Evolutionary conservation across 116 monocot genomes (phyloP).

Genomic region (Dioscorea cayenensis): DNA sequence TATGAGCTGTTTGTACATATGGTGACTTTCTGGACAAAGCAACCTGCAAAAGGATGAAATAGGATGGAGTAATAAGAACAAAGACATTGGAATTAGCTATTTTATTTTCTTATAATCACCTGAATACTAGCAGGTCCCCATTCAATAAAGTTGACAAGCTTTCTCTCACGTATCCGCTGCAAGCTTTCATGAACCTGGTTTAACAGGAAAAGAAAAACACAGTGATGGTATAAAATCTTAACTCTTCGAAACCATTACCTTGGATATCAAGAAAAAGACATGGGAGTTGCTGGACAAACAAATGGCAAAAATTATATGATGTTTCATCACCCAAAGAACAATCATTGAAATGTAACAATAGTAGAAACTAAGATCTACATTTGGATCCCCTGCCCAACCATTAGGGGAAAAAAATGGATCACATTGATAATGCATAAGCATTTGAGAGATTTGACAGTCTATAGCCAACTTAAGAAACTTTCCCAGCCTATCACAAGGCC

Average conservation of each 20-base stretch:
- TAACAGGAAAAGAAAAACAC: neutral
- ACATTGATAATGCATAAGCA: no score
- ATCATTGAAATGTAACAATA: neutral
- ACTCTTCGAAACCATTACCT: neutral
- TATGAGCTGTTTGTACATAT: slow-evolving; percentile 94
- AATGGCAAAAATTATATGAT: neutral
- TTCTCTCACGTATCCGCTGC: slow-evolving; percentile 96
- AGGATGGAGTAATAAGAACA: neutral
- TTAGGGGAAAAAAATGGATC: no score
- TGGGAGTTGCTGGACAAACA: neutral
- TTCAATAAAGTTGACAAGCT: slow-evolving; percentile 98
- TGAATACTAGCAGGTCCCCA: slow-evolving; percentile 99
- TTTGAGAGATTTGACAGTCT: no score
- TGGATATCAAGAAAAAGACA: neutral
- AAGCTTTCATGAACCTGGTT: slow-evolving; percentile 92
- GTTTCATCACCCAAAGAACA: neutral
- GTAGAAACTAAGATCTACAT: no score
- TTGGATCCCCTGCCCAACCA: no score
- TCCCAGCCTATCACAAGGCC: no score
- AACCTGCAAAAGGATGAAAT: slow-evolving; percentile 48
- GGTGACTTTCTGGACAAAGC: slow-evolving; percentile 98
- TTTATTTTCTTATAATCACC: slow-evolving; percentile 25
- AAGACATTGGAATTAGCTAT: neutral
- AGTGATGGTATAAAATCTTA: neutral
- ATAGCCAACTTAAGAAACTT: no score